These are phyloP conservation scores for Penicillium sp. DNA, from an alignment of 2,329 filamentous ascomycete species.

Conservation along the genomic window DNA sequence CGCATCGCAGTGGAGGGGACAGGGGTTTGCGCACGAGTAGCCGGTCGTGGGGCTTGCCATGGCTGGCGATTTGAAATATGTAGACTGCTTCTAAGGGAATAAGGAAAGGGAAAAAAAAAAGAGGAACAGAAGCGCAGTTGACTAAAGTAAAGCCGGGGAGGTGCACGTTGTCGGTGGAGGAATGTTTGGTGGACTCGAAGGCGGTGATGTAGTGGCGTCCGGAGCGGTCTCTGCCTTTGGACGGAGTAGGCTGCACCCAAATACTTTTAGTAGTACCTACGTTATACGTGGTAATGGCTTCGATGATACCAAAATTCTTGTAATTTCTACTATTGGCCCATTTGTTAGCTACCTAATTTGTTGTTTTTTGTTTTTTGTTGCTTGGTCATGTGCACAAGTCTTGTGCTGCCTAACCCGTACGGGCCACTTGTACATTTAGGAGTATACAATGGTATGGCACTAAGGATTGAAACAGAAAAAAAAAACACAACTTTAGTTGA, in stretches of 20 bases:
- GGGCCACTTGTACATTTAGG: neutral
- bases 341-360: neutral
- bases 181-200: slow-evolving; percentile 27
- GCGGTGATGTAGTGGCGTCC: slow-evolving; percentile 29
- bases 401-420: slow-evolving; percentile 5
- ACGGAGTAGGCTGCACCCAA: slow-evolving; percentile 9
- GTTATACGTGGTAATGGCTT: neutral
- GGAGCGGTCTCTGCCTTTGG: slow-evolving; percentile 1
- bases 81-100: slow-evolving; percentile 6
- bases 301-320: no score
- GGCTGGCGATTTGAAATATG: slow-evolving; percentile 32
- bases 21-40: slow-evolving; percentile 45
- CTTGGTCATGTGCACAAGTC: neutral
- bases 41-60: slow-evolving; percentile 46
- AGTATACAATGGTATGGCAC: neutral
- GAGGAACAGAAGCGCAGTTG: slow-evolving; percentile 17
- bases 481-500: slow-evolving; percentile 14
- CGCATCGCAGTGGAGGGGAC: slow-evolving; percentile 23
- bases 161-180: slow-evolving; percentile 14
- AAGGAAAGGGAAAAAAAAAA: slow-evolving; percentile 15
- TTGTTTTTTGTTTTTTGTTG: neutral
- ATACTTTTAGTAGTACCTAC: neutral
- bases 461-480: slow-evolving; percentile 2
- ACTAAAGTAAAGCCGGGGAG: slow-evolving; percentile 7
- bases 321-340: no score